A percentile compares a stretch with the other conserved stretches of the same genome.
Evolutionary conservation across 2,329 filamentous ascomycete species (phyloP).

Genomic region (Arthrinium puccinioides): DNA sequence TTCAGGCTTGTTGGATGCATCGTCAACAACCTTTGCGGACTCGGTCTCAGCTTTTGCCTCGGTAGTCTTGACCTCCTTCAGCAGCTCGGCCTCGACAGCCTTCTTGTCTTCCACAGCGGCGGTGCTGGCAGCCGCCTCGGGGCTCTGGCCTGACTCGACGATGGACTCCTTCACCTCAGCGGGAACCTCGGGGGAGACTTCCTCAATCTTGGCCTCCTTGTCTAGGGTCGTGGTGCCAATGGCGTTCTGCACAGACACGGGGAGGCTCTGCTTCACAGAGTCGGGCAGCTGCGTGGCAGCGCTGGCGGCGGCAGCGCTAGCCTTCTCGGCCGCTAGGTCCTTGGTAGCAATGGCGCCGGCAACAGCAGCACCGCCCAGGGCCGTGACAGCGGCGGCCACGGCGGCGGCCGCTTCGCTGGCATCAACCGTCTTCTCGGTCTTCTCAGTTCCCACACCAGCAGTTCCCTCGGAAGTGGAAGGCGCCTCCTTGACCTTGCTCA

Average conservation of each 20-base stretch:
- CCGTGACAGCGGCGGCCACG: slow-evolving; percentile 33
- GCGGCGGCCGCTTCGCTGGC: slow-evolving; percentile 33
- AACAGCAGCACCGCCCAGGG: slow-evolving; percentile 26
- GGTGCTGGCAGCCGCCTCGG: slow-evolving; percentile 65
- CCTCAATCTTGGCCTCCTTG: slow-evolving; percentile 34
- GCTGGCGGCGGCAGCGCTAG: slow-evolving; percentile 25
- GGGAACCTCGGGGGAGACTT: slow-evolving; percentile 45
- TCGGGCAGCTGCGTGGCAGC: slow-evolving; percentile 43
- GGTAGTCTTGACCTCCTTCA: slow-evolving; percentile 50
- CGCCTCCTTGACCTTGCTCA: slow-evolving; percentile 56
- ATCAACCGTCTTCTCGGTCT: slow-evolving; percentile 38
- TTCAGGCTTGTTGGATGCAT: neutral
- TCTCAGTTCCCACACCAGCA: slow-evolving; percentile 43
- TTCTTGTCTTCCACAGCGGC: slow-evolving; percentile 69
- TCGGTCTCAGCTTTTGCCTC: slow-evolving; percentile 11
- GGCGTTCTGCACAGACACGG: slow-evolving; percentile 40
- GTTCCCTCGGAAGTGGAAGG: slow-evolving; percentile 51
- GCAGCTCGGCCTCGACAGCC: slow-evolving; percentile 64
- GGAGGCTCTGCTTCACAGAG: slow-evolving; percentile 42
- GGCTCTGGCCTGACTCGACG: slow-evolving; percentile 47
- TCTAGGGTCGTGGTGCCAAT: slow-evolving; percentile 29
- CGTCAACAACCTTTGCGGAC: slow-evolving; percentile 11
- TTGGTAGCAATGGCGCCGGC: slow-evolving; percentile 30
- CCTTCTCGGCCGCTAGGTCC: slow-evolving; percentile 31
- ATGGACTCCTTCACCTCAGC: slow-evolving; percentile 51